Percentiles rank a stretch among this genome's conserved stretches.
Conservation (phyloP, 306 rosid genomes). For the Inga laurina region DNA sequence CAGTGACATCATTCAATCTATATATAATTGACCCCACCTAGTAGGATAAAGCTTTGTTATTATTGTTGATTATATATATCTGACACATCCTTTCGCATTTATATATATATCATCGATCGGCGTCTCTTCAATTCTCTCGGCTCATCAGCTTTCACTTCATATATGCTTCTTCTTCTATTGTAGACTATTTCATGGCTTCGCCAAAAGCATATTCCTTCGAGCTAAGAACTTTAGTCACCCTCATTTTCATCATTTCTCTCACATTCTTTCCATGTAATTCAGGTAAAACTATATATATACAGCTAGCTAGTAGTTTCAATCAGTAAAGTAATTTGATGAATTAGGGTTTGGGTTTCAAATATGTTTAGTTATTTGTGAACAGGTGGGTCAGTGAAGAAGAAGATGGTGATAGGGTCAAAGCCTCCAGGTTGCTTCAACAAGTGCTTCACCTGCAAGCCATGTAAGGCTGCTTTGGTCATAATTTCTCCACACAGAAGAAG, state of each 20-base stretch:
- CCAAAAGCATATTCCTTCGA: background rate
- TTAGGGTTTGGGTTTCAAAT: background rate
- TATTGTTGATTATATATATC: too few species aligned
- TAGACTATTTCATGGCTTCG: background rate
- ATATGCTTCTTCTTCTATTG: background rate
- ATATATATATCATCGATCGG: background rate
- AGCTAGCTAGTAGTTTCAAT: background rate
- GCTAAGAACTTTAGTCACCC: background rate
- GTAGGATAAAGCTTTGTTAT: too few species aligned
- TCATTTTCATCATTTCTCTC: background rate
- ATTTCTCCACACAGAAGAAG: background rate
- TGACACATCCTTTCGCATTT: background rate
- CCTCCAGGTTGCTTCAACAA: constrained; percentile 10
- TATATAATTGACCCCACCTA: too few species aligned
- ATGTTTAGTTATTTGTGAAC: background rate
- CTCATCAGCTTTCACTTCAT: background rate
- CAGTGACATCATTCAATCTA: too few species aligned
- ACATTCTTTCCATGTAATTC: background rate
- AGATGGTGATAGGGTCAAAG: background rate
- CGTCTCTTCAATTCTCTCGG: background rate
- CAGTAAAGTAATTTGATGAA: background rate
- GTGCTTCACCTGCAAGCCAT: background rate
- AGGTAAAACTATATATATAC: background rate
- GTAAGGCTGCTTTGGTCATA: constrained; percentile 1
- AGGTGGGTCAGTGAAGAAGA: background rate